These are phyloP conservation scores for Gossypium gossypioides DNA, from an alignment of 441 rosid species.

Conservation along the genomic window DNA sequence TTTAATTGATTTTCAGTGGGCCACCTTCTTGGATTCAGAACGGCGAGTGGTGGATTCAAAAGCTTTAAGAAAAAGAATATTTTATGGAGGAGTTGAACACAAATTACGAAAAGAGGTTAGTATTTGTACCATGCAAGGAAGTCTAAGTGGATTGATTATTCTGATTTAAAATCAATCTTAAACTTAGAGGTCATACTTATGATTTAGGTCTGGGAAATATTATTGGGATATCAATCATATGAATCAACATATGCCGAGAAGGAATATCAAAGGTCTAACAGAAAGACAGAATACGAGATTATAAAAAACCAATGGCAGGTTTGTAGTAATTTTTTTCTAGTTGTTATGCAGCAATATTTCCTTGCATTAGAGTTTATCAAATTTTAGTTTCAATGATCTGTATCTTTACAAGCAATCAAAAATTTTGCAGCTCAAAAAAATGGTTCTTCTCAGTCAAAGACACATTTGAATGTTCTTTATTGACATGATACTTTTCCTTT, in stretches of 20 bases:
- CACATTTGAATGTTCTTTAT: not conserved
- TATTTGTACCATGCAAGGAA: constrained; percentile 15
- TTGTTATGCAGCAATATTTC: not conserved
- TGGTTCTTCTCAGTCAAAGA: not conserved
- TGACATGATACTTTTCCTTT: not conserved
- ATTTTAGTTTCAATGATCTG: not conserved
- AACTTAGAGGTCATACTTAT: constrained; percentile 17
- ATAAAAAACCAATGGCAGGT: constrained; percentile 93
- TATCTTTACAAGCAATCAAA: not conserved
- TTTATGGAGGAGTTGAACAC: constrained; percentile 91
- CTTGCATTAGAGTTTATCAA: not conserved
- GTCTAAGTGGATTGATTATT: not conserved
- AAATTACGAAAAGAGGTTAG: constrained; percentile 69
- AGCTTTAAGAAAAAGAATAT: constrained; percentile 70
- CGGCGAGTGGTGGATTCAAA: constrained; percentile 67
- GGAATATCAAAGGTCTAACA: constrained; percentile 50
- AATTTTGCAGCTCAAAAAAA: not conserved
- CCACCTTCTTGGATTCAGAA: constrained; percentile 74
- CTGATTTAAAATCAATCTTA: constrained; percentile 19
- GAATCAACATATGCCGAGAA: constrained; percentile 88
- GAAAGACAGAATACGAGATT: constrained; percentile 62
- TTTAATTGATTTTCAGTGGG: constrained; percentile 43
- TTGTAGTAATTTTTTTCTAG: constrained; percentile 12
- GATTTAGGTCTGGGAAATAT: constrained; percentile 71
- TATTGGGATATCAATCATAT: constrained; percentile 73